Evolutionary conservation across 768 basidiomycete species (phyloP).

Genomic region (Suillus spraguei): DNA sequence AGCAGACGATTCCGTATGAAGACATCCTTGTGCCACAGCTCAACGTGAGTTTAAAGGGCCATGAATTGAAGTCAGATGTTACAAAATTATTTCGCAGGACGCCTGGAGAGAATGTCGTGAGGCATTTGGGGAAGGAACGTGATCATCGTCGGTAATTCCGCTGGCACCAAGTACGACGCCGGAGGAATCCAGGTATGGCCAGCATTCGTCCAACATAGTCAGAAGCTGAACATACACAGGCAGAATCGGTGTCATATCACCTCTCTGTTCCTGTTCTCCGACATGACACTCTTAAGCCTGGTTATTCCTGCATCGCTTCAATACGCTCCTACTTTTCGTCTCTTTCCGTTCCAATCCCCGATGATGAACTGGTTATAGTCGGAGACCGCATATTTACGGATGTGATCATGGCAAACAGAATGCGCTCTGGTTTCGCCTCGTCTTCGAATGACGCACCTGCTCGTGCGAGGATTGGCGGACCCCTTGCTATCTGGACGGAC

Average conservation of each 20-base stretch:
- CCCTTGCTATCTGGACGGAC: conserved; percentile 71
- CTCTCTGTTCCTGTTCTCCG: conserved; percentile 82
- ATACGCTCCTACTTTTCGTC: conserved; percentile 77
- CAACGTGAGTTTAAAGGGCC: conserved; percentile 45
- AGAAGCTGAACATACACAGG: conserved; percentile 45
- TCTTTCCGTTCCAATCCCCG: conserved; percentile 52
- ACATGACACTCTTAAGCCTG: conserved; percentile 79
- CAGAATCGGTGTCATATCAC: conserved; percentile 81
- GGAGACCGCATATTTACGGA: conserved; percentile 96
- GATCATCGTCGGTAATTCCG: conserved; percentile 93
- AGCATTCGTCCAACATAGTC: background rate
- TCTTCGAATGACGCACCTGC: conserved; percentile 11
- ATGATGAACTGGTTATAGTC: conserved; percentile 75
- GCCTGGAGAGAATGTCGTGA: conserved; percentile 75
- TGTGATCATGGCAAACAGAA: conserved; percentile 80
- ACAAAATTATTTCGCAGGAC: conserved; percentile 41
- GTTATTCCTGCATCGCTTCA: conserved; percentile 70
- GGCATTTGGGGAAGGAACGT: conserved; percentile 77
- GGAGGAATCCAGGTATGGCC: conserved; percentile 76
- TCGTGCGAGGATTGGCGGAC: conserved; percentile 35
- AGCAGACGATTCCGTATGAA: conserved; percentile 76
- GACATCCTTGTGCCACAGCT: conserved; percentile 81
- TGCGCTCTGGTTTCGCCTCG: conserved; percentile 37
- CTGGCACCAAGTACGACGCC: conserved; percentile 77
- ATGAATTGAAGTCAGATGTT: background rate